Percentiles rank a stretch among this genome's conserved stretches.
Conservation (phyloP, 2,329 filamentous ascomycete genomes). For the Fusarium graminum region DNA sequence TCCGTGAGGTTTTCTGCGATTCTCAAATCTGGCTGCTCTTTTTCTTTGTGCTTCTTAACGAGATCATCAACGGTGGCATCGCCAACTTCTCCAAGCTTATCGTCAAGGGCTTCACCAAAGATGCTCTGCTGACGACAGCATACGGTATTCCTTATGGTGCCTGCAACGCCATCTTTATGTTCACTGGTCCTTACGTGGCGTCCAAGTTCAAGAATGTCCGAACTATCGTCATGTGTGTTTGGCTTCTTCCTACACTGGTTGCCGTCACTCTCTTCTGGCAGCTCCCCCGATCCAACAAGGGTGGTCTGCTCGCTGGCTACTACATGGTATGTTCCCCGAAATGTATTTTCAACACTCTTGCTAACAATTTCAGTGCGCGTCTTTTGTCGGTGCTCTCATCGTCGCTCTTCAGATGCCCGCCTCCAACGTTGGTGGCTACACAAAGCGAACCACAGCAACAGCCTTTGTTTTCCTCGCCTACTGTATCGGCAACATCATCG, state of each 20-base stretch:
- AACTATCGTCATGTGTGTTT: conserved; percentile 65
- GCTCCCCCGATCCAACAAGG: conserved; percentile 56
- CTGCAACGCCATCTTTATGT: conserved; percentile 66
- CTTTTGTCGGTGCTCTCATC: conserved; percentile 66
- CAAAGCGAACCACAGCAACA: conserved; percentile 61
- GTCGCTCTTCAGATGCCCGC: conserved; percentile 67
- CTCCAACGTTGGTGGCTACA: conserved; percentile 63
- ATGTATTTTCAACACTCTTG: fast-evolving
- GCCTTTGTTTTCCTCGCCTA: conserved; percentile 63
- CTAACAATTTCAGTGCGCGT: conserved; percentile 48
- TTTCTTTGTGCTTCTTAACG: conserved; percentile 68
- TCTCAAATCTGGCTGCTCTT: conserved; percentile 65
- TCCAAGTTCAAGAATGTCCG: conserved; percentile 63
- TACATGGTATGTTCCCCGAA: conserved; percentile 57
- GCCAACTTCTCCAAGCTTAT: conserved; percentile 68
- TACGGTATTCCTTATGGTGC: conserved; percentile 67
- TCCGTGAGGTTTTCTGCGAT: conserved; percentile 63
- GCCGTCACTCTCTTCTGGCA: conserved; percentile 65
- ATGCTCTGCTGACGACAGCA: conserved; percentile 58
- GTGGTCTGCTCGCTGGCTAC: conserved; percentile 65
- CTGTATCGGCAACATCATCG: conserved; percentile 52
- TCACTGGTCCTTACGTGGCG: conserved; percentile 65
- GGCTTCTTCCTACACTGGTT: conserved; percentile 64
- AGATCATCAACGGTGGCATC: conserved; percentile 66
- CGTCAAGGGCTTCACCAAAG: conserved; percentile 61